phyloP scores from a whole-genome alignment of 2,329 filamentous ascomycete species.

The Phymatotrichopsis omnivora region DNA sequence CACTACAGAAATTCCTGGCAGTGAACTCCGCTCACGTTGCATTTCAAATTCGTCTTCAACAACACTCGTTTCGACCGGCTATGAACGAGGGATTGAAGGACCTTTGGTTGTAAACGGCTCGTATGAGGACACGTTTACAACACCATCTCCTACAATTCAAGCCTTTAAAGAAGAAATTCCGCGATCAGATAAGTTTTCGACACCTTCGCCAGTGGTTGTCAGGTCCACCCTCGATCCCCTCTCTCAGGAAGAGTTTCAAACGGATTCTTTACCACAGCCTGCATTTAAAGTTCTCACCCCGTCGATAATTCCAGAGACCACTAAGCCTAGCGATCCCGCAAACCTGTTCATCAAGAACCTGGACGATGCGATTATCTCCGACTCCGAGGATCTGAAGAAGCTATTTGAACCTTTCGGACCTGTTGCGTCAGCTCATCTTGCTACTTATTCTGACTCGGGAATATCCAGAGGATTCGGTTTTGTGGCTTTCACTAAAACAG shows the following conservation, averaged over 20 bases:
- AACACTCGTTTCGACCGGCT: slow-evolving; percentile 18
- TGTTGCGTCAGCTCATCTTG: slow-evolving; percentile 89
- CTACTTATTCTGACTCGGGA: slow-evolving; percentile 68
- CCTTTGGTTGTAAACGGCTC: slow-evolving; percentile 12
- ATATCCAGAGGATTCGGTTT: slow-evolving; percentile 95
- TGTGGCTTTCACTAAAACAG: slow-evolving; percentile 89
- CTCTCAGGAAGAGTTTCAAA: slow-evolving; percentile 9
- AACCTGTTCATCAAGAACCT: slow-evolving; percentile 99
- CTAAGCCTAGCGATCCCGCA: slow-evolving; percentile 32
- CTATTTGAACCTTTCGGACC: slow-evolving; percentile 87
- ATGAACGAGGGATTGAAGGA: slow-evolving; percentile 6
- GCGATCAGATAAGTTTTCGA: slow-evolving; percentile 19
- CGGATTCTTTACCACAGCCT: slow-evolving; percentile 3
- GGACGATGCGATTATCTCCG: slow-evolving; percentile 94
- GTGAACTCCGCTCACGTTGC: slow-evolving; percentile 12
- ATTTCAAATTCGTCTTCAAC: slow-evolving; percentile 20
- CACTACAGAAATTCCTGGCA: not conserved
- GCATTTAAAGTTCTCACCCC: slow-evolving; percentile 19
- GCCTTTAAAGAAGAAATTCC: slow-evolving; percentile 15
- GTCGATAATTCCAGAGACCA: slow-evolving; percentile 28
- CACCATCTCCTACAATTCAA: slow-evolving; percentile 12
- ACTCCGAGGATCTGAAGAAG: slow-evolving; percentile 64
- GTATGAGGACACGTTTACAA: slow-evolving; percentile 9
- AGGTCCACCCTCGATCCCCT: slow-evolving; percentile 7
- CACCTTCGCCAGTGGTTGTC: slow-evolving; percentile 14